Evolutionary conservation across 495 filamentous ascomycete genomes (phyloP).

Genomic region (Xylaria intraflava): DNA sequence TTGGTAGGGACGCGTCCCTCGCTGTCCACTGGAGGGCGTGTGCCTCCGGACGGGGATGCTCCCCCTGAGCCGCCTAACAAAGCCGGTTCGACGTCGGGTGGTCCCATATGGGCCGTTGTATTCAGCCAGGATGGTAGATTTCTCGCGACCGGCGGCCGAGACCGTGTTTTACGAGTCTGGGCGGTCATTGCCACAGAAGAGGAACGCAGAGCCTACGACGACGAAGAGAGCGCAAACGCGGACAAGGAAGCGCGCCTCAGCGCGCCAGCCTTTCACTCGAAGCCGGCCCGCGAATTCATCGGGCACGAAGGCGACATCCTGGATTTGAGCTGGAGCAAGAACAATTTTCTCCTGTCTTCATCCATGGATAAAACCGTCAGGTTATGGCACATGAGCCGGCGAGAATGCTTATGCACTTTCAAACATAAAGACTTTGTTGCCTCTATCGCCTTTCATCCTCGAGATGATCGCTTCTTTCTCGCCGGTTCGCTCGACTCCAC

Average conservation of each 20-base stretch:
- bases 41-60: slow-evolving; percentile 30
- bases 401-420: slow-evolving; percentile 89
- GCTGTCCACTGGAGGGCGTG: neutral
- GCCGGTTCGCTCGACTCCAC: slow-evolving; percentile 92
- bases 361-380: slow-evolving; percentile 98
- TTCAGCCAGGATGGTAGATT: slow-evolving; percentile 93
- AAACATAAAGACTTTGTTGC: slow-evolving; percentile 97
- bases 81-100: slow-evolving; percentile 30
- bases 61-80: slow-evolving; percentile 24
- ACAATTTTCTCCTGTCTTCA: slow-evolving; percentile 93
- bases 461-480: slow-evolving; percentile 93
- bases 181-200: slow-evolving; percentile 75
- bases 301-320: slow-evolving; percentile 85
- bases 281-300: slow-evolving; percentile 69
- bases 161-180: slow-evolving; percentile 84
- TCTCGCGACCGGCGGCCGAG: slow-evolving; percentile 82
- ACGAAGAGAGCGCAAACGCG: slow-evolving; percentile 57
- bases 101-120: slow-evolving; percentile 83
- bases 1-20: slow-evolving; percentile 46
- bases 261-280: slow-evolving; percentile 83
- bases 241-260: slow-evolving; percentile 58
- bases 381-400: slow-evolving; percentile 82
- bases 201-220: slow-evolving; percentile 65
- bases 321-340: slow-evolving; percentile 97
- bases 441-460: slow-evolving; percentile 88